phyloP scores from a whole-genome alignment of 495 filamentous ascomycete species.

The Xylaria nigripes region DNA sequence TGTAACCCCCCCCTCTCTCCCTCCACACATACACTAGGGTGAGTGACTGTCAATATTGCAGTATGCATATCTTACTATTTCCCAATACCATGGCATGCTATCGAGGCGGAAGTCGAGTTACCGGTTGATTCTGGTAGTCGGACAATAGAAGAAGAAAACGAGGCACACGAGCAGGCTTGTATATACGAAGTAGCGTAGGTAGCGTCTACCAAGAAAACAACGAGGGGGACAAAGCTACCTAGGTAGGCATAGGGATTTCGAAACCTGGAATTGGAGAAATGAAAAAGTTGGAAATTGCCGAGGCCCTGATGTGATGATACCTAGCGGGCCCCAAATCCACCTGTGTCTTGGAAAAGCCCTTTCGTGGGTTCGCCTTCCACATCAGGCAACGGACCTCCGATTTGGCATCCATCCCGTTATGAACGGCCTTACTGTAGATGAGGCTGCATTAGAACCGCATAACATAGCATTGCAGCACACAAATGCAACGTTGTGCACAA shows the following conservation, averaged over 20 bases:
- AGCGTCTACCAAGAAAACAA: conserved; percentile 6
- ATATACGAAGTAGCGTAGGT: too few relatives aligned
- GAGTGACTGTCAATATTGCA: conserved; percentile 14
- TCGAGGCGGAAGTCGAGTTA: conserved; percentile 1
- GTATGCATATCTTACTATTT: conserved; percentile 10
- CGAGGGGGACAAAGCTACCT: neutral
- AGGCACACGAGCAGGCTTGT: neutral
- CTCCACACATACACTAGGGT: conserved; percentile 10
- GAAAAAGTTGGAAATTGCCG: conserved; percentile 12
- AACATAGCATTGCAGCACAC: neutral
- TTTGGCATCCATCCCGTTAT: conserved; percentile 2
- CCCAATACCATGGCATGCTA: conserved; percentile 9
- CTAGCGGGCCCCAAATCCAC: neutral
- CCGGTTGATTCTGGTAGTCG: neutral
- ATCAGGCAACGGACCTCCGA: conserved; percentile 8
- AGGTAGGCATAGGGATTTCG: conserved; percentile 21
- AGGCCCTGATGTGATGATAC: neutral
- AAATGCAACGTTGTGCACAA: conserved; percentile 1
- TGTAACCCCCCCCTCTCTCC: neutral
- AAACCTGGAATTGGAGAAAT: conserved; percentile 13
- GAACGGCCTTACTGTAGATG: neutral
- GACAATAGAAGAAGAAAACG: neutral
- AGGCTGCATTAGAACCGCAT: neutral
- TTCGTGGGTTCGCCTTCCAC: conserved; percentile 6
- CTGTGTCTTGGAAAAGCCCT: neutral